Conservation (phyloP, 345 rosid genomes). For the Boechera stricta region DNA sequence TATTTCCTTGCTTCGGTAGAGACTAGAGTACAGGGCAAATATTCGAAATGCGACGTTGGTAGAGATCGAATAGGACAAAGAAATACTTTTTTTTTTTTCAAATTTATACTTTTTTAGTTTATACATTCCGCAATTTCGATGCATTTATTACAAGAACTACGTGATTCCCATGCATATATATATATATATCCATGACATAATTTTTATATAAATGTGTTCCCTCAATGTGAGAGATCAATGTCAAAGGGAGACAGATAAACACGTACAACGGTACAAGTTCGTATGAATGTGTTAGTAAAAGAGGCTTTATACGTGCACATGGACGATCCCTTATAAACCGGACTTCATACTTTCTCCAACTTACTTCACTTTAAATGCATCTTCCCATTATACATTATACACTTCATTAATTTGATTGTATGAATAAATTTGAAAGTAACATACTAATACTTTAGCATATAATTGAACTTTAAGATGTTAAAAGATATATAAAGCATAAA, state of each 20-base stretch:
- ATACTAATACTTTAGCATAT: not conserved
- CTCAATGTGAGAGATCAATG: slow-evolving; percentile 2
- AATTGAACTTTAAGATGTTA: not conserved
- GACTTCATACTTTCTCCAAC: slow-evolving; percentile 10
- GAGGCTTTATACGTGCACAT: slow-evolving; percentile 27
- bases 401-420: not conserved
- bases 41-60: not conserved
- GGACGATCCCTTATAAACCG: slow-evolving; percentile 35
- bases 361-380: slow-evolving; percentile 29
- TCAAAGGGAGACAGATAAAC: slow-evolving; percentile 22
- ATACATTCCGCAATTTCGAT: slow-evolving; percentile 7
- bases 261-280: slow-evolving; percentile 10
- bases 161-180: slow-evolving; percentile 30
- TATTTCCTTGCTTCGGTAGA: slow-evolving; percentile 4
- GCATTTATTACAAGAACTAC: slow-evolving; percentile 26
- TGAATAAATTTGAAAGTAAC: not conserved
- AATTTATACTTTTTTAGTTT: not conserved
- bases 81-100: not conserved
- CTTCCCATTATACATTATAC: not conserved
- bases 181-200: not conserved
- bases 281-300: slow-evolving; percentile 11
- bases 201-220: not conserved
- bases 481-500: not conserved
- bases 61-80: slow-evolving; percentile 11
- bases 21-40: not conserved